Percentiles rank a stretch among this genome's conserved stretches.
Evolutionary conservation across 805 yeast species (phyloP).

Genomic region (Middelhovenomyces tepae): DNA sequence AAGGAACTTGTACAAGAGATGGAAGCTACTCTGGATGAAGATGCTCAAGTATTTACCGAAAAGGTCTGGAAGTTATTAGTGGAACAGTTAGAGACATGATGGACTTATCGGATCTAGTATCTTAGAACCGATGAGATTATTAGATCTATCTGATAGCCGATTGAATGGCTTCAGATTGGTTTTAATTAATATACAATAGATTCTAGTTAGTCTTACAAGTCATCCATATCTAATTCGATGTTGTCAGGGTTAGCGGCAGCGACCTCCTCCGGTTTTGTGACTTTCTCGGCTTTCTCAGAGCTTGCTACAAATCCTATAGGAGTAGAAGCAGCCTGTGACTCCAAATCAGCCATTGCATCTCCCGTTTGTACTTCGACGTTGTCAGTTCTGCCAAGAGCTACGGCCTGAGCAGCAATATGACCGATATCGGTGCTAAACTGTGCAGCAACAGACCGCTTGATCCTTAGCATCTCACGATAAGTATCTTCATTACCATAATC

Average conservation of each 20-base stretch:
- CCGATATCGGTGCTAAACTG: slow-evolving; percentile 22
- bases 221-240: slow-evolving; percentile 15
- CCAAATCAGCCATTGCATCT: slow-evolving; percentile 7
- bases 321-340: slow-evolving; percentile 10
- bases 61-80: slow-evolving; percentile 22
- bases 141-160: neutral
- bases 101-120: neutral
- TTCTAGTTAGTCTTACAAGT: neutral
- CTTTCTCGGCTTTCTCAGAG: slow-evolving; percentile 6
- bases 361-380: neutral
- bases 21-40: slow-evolving; percentile 35
- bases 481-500: slow-evolving; percentile 60
- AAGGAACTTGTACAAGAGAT: slow-evolving; percentile 22
- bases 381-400: slow-evolving; percentile 2
- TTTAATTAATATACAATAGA: slow-evolving; percentile 2
- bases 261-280: neutral
- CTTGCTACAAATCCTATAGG: slow-evolving; percentile 20
- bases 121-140: neutral
- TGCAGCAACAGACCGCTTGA: slow-evolving; percentile 39
- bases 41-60: slow-evolving; percentile 26
- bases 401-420: slow-evolving; percentile 16
- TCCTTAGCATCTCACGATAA: slow-evolving; percentile 63
- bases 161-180: neutral
- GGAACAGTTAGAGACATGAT: slow-evolving; percentile 15
- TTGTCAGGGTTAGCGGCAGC: slow-evolving; percentile 15